Evolutionary conservation across 768 basidiomycete genomes (phyloP).

Genomic region (Tylopilus plumbeoviolaceoides): DNA sequence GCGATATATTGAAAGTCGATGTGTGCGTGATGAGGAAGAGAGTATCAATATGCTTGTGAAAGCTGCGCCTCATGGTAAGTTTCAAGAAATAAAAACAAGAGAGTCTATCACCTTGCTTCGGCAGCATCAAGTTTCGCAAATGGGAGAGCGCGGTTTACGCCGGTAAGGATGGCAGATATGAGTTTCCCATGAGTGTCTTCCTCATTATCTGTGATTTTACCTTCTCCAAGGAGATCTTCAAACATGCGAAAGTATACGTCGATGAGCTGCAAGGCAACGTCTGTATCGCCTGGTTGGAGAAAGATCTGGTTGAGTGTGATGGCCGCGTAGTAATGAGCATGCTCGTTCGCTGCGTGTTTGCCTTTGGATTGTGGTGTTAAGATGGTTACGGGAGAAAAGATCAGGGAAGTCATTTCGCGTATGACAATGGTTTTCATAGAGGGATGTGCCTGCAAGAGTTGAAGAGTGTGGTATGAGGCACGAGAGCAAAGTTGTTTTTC

Average conservation of each 20-base stretch:
- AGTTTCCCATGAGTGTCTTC: conserved; percentile 79
- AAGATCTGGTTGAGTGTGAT: conserved; percentile 96
- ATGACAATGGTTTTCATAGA: conserved; percentile 89
- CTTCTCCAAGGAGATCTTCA: conserved; percentile 76
- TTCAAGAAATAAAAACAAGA: not conserved
- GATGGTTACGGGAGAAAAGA: conserved; percentile 38
- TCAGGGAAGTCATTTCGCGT: conserved; percentile 76
- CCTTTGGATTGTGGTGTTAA: conserved; percentile 11
- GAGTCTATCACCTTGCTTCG: conserved; percentile 51
- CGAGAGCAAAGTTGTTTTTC: conserved; percentile 86
- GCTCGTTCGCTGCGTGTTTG: conserved; percentile 48
- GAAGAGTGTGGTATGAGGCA: conserved; percentile 85
- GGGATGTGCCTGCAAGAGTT: conserved; percentile 86
- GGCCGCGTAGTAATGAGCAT: conserved; percentile 86
- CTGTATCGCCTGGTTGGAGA: conserved; percentile 59
- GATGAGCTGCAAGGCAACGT: conserved; percentile 73
- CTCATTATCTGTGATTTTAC: conserved; percentile 24
- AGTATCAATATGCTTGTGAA: conserved; percentile 85
- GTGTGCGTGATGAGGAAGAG: conserved; percentile 93
- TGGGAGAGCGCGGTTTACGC: conserved; percentile 92
- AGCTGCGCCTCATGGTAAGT: conserved; percentile 38
- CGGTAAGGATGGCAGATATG: conserved; percentile 87
- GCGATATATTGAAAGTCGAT: conserved; percentile 94
- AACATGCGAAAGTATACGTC: conserved; percentile 96
- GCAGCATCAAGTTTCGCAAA: conserved; percentile 80